A percentile compares a stretch with the other conserved stretches of the same genome.
Evolutionary conservation across 2,329 filamentous ascomycete species (phyloP).

Genomic region (Hymenoscyphus fructigenus): DNA sequence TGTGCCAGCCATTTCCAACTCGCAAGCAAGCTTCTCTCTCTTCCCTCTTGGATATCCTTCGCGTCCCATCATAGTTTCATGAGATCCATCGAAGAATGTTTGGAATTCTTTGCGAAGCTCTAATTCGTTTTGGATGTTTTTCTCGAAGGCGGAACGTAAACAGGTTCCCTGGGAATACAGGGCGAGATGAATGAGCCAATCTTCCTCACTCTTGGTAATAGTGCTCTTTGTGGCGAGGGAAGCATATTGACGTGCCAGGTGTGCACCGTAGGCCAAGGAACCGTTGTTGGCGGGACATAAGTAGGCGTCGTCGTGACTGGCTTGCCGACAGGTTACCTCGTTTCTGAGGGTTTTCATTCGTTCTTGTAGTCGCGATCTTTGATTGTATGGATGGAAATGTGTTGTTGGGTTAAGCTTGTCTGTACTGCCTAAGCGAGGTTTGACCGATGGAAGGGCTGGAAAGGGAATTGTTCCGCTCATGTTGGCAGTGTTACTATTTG

Average conservation of each 20-base stretch:
- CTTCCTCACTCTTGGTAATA: not conserved
- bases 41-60: not conserved
- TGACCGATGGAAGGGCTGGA: not conserved
- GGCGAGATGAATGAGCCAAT: not conserved
- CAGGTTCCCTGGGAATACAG: not conserved
- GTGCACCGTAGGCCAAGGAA: not conserved
- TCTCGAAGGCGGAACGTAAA: not conserved
- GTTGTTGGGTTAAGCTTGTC: not conserved
- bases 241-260: not conserved
- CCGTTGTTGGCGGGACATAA: constrained; percentile 2
- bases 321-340: not conserved
- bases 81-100: not conserved
- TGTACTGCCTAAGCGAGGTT: not conserved
- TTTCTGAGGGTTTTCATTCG: not conserved
- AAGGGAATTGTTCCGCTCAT: not conserved
- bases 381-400: not conserved
- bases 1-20: not conserved
- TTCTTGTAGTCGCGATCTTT: not conserved
- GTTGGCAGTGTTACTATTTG: not conserved
- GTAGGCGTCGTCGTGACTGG: not conserved
- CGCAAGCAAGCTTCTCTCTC: not conserved
- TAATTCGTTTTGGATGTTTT: not conserved
- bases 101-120: not conserved
- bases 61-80: not conserved
- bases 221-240: not conserved